A percentile compares a stretch with the other conserved stretches of the same genome.
Evolutionary conservation across 768 basidiomycete genomes (phyloP).

Genomic region (Infundibulicybe gibba): DNA sequence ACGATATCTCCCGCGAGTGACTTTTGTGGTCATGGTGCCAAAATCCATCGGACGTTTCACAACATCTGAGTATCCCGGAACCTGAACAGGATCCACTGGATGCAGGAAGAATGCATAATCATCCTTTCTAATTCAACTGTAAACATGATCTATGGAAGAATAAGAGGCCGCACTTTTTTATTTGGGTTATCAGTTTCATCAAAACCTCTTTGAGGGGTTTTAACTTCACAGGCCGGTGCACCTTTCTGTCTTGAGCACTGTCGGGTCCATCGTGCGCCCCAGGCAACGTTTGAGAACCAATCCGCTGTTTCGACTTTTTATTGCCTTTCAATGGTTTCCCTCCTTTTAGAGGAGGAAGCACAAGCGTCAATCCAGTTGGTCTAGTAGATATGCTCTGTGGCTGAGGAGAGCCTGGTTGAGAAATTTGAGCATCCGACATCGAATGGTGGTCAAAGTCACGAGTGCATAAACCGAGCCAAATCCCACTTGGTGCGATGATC

Average conservation of each 20-base stretch:
- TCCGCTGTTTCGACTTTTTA: conserved; percentile 41
- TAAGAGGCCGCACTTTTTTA: conserved; percentile 57
- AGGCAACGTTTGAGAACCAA: conserved; percentile 7
- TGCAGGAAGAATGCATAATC: conserved; percentile 80
- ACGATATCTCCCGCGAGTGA: conserved; percentile 71
- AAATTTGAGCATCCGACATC: too few relatives aligned
- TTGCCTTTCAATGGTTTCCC: conserved; percentile 53
- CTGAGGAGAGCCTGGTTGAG: conserved; percentile 7
- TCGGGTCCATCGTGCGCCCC: conserved; percentile 23
- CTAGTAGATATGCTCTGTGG: conserved; percentile 11
- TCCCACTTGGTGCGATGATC: too few relatives aligned
- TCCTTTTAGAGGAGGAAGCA: conserved; percentile 63
- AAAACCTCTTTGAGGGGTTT: conserved; percentile 80
- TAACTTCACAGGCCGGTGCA: conserved; percentile 60
- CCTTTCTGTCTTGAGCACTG: conserved; percentile 33
- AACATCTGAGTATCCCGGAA: conserved; percentile 61
- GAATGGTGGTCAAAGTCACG: too few relatives aligned
- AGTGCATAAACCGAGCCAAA: too few relatives aligned
- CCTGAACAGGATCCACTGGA: conserved; percentile 59
- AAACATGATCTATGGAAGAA: conserved; percentile 5
- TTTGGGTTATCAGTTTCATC: conserved; percentile 58
- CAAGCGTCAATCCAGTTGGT: conserved; percentile 57
- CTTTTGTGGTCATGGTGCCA: conserved; percentile 80
- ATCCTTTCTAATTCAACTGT: conserved; percentile 55
- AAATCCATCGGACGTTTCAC: conserved; percentile 92